phyloP scores from a whole-genome alignment of 257 asterid species.

The Nicotiana tomentosiformis region DNA sequence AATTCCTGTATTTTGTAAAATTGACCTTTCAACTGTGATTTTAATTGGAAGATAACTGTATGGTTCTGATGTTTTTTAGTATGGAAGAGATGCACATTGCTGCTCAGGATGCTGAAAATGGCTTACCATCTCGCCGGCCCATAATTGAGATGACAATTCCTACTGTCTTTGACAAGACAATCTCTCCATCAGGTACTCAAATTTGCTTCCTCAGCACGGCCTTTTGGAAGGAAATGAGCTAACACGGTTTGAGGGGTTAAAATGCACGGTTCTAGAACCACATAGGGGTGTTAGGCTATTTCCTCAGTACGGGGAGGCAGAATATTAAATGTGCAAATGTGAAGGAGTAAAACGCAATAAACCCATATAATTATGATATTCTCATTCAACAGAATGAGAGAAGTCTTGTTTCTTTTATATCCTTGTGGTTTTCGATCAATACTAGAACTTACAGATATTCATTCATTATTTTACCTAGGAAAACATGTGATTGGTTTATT shows the following conservation, averaged over 20 bases:
- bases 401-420: neutral
- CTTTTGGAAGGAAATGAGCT: neutral
- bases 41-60: neutral
- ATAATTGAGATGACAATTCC: constrained; percentile 98
- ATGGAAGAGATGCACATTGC: constrained; percentile 81
- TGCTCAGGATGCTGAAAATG: constrained; percentile 66
- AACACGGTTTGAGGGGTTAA: neutral
- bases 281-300: neutral
- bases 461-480: constrained; percentile 39
- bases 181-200: constrained; percentile 73
- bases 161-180: constrained; percentile 77
- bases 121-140: constrained; percentile 80
- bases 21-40: neutral
- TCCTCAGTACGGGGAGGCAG: neutral
- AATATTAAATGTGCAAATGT: neutral
- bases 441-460: neutral
- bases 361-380: neutral
- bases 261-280: neutral
- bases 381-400: neutral
- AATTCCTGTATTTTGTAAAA: neutral
- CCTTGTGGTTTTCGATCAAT: neutral
- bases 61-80: constrained; percentile 26
- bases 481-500: constrained; percentile 87
- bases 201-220: neutral
- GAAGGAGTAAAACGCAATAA: neutral